Evolutionary conservation across 2,329 filamentous ascomycete species (phyloP).

Genomic region (Scedosporium boydii): DNA sequence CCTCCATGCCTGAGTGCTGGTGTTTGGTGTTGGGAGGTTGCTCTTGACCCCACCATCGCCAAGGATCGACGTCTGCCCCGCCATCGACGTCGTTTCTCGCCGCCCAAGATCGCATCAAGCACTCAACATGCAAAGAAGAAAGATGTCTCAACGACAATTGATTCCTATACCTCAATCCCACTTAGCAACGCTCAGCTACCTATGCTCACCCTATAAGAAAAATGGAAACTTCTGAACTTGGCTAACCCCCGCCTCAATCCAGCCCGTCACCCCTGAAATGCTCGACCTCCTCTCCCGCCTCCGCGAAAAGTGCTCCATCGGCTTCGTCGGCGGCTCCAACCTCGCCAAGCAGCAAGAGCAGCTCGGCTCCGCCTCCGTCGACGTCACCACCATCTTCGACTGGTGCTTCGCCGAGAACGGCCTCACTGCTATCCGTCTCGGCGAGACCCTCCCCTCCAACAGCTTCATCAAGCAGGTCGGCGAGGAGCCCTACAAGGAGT

Average conservation of each 20-base stretch:
- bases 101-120: background rate
- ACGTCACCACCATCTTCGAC: conserved; percentile 85
- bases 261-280: conserved; percentile 72
- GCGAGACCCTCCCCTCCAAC: conserved; percentile 62
- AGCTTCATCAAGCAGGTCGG: conserved; percentile 91
- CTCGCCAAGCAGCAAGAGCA: conserved; percentile 94
- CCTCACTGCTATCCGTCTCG: conserved; percentile 79
- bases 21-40: background rate
- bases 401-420: conserved; percentile 98
- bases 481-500: conserved; percentile 70
- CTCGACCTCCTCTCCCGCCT: conserved; percentile 69
- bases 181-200: background rate
- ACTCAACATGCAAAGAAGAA: too few species aligned
- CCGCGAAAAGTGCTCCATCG: conserved; percentile 80
- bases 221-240: background rate
- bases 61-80: background rate
- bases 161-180: background rate
- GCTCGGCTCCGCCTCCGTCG: conserved; percentile 55
- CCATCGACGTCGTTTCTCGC: background rate
- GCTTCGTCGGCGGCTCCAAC: conserved; percentile 88
- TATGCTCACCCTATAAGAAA: background rate
- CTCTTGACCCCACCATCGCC: background rate
- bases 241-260: background rate
- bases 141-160: too few species aligned
- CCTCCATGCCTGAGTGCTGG: background rate